Conservation (phyloP, 1,284 basidiomycete species). For the Blastosporella zonata region DNA sequence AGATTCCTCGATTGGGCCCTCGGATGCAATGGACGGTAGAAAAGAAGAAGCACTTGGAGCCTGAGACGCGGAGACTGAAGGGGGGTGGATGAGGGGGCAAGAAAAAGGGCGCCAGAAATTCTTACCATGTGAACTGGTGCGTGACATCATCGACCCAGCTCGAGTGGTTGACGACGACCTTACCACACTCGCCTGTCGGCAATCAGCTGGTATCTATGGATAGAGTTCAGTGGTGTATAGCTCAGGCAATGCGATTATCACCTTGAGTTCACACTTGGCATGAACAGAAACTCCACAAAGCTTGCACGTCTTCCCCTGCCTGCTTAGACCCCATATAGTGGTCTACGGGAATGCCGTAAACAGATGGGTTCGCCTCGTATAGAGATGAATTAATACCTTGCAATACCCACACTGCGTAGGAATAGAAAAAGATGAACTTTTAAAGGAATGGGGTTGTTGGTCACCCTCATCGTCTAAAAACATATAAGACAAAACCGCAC, state of each 20-base stretch:
- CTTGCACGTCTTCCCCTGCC: constrained; percentile 81
- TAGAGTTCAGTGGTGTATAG: not conserved
- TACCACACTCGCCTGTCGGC: constrained; percentile 33
- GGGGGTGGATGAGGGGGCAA: not conserved
- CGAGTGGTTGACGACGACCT: constrained; percentile 23
- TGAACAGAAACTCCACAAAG: constrained; percentile 80
- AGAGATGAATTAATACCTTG: constrained; percentile 44
- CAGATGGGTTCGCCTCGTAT: not conserved
- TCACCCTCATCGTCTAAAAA: constrained; percentile 66
- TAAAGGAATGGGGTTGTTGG: constrained; percentile 73
- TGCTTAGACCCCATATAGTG: constrained; percentile 82
- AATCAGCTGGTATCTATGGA: constrained; percentile 68
- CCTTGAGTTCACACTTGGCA: constrained; percentile 82
- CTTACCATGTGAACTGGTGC: constrained; percentile 25
- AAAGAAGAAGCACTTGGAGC: constrained; percentile 55
- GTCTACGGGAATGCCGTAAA: constrained; percentile 39
- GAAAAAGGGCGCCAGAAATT: not conserved
- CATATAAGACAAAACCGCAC: constrained; percentile 1
- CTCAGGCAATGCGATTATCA: constrained; percentile 23
- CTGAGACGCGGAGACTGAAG: constrained; percentile 17
- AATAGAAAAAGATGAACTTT: constrained; percentile 79
- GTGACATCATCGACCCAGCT: constrained; percentile 24
- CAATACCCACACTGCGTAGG: constrained; percentile 80
- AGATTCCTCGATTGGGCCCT: constrained; percentile 36
- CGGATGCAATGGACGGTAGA: constrained; percentile 36